Conservation (phyloP, 2,329 filamentous ascomycete species). For the Hysterium pulicare region DNA sequence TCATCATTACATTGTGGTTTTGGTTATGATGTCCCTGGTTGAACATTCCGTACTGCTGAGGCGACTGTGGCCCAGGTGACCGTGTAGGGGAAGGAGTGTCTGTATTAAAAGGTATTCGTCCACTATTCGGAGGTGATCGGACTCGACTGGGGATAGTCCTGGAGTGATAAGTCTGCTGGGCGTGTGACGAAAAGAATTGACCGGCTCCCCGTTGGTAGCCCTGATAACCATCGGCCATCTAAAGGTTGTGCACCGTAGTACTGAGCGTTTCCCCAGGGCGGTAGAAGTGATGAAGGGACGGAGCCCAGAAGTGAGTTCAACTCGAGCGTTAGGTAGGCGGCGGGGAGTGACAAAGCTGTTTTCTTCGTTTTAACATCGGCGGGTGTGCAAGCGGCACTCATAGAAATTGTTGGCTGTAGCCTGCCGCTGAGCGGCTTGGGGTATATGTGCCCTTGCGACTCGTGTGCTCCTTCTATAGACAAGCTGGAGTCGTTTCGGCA, state of each 20-base stretch:
- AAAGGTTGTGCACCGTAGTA: slow-evolving; percentile 39
- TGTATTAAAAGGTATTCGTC: slow-evolving; percentile 43
- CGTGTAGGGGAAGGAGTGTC: slow-evolving; percentile 58
- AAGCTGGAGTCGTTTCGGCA: slow-evolving; percentile 10
- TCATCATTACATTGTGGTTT: slow-evolving; percentile 72
- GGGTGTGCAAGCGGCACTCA: slow-evolving; percentile 31
- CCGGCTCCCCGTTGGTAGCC: slow-evolving; percentile 60
- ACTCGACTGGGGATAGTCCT: slow-evolving; percentile 45
- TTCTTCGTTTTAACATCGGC: slow-evolving; percentile 51
- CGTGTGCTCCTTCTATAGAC: slow-evolving; percentile 2
- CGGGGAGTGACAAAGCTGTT: slow-evolving; percentile 43
- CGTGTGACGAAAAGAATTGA: slow-evolving; percentile 57
- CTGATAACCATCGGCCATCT: slow-evolving; percentile 67
- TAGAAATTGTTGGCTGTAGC: slow-evolving; percentile 26
- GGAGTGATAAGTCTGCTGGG: slow-evolving; percentile 45
- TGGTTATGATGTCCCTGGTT: slow-evolving; percentile 63
- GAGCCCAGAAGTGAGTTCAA: slow-evolving; percentile 21
- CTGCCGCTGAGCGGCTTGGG: slow-evolving; percentile 28
- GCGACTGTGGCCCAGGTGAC: slow-evolving; percentile 53
- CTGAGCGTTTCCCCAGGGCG: slow-evolving; percentile 25
- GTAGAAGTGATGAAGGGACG: slow-evolving; percentile 21
- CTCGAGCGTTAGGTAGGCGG: slow-evolving; percentile 38
- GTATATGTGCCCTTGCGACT: slow-evolving; percentile 8
- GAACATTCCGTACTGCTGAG: slow-evolving; percentile 63
- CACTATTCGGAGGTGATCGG: slow-evolving; percentile 45